Evolutionary conservation across 805 yeast genomes (phyloP), one percentile per base, ranked within the genome.

Genomic region (Phaffomyces opuntiae): DNA sequence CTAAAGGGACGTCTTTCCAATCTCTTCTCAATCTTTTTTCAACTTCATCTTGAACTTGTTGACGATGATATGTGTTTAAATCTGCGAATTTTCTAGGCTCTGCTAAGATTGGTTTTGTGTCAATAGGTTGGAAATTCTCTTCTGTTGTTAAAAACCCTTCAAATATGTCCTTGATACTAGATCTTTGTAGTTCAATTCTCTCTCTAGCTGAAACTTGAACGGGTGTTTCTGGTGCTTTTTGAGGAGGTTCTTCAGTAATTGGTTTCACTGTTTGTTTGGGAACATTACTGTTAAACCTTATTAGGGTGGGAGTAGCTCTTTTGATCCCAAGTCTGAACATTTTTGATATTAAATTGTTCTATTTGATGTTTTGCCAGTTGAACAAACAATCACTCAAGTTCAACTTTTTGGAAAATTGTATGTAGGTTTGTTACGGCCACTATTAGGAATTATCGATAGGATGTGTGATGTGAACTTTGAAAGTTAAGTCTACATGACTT

Each of bases 21-120:
- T 74, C 69, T 43, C 69, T 69, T 51, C 74, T 78, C 56, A 64
- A 67, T 46, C 65, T 64, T 26, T 76, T 57, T 52, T 73, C 61
- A 60, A 80, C 62, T 48, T 79, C 82, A 36, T 72, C 70, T 27
- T 75, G 64, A 17, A 73, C 74, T 52, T 78, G 83, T 41, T 81
- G 79, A 54, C 81, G 80, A 51, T 75, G 82, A 33, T 77, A 56
- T 60, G 69, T 54, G 61, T 62, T 21, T 56, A 46, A 7, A 52
- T 65, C 51, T 62, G 67, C 49, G 39, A 48, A 53, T 31, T 63
- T 53, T 11, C 47, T 43, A 3, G 77, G 77, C 40, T 70, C 56
- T 11, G 66, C 60, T 47, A 57, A 66, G 5, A 76, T 64, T 1
- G 75, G 74, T 14, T 50, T 56, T 0, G 76, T 65, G 40, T 76